Evolutionary conservation across 2,329 filamentous ascomycete species (phyloP), one percentile per base, ranked within the genome.

Genomic region (Cytospora leucostoma): DNA sequence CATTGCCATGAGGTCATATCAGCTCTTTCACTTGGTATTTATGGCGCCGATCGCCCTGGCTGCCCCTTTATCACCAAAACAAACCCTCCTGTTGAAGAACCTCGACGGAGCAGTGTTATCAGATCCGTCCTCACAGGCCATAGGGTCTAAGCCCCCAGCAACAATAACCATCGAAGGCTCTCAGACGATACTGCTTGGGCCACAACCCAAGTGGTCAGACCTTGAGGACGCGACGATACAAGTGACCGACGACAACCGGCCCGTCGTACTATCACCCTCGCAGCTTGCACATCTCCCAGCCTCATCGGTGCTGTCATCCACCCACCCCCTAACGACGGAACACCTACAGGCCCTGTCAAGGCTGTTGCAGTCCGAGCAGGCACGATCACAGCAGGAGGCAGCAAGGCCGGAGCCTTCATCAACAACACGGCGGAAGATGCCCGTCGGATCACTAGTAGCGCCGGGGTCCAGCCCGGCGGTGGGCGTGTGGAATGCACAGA

Each of bases 211-310:
- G 12, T 38, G 49, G 8, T n/a, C 34, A 12, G 21, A 52, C 38
- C n/a, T 35, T 10, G 32, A 38, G n/a, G 63, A 65, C 13, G 56
- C 49, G 5, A 34, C 40, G n/a, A 44, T 59, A 21, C 67, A 68
- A n/a, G 56, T 64, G 7, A 17, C 57, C 17, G 66, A 71, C 61
- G 65, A 71, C 59, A 73, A 73, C 64, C 59, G 59, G 3, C 69
- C 72, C 5, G 37, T 68, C 13, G 67, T 68, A 2, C 67, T 72
- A 1, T 60, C 71, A 2, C 35, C 59, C 12, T 49, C 67, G 2
- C 64, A 61, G 19, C 19, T 56, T 55, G 37, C 51, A 13, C 21
- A 50, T 13, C 40, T 52, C 50, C 27, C 62, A 6, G 66, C 70
- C 5, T 65, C 69, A 7, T 57, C 59, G 38, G 69, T 71, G 0